Base-by-base conservation (phyloP, 768 basidiomycete genomes). In the Russula dissimulans region DNA sequence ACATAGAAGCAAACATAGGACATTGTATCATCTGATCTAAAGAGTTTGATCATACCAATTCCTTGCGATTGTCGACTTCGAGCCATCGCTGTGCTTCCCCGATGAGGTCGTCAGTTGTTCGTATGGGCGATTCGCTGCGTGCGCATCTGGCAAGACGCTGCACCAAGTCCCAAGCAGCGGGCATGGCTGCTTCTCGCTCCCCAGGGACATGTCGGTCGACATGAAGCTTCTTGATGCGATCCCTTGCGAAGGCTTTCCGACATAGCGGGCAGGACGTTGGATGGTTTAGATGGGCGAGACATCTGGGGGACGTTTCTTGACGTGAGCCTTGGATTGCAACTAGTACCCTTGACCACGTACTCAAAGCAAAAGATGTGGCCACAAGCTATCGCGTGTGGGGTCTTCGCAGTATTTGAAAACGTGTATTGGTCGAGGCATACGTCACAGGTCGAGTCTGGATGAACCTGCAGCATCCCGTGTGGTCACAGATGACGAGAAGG, bases 331-430 rank as follows among this genome's bases (percentile, higher is more conserved):
- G 9, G 39, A 11, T 15, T 26, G 38, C 26, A 26, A 26, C 26
- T 44, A 26, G 22, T 26, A 10, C 22, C 36, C 49, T 51, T 43
- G 44, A 9, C 32, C 50, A 78, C 85, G 69, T 68, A 87, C 87
- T 74, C 70, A 68, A 76, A 75, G 69, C 87, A 89, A 75, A 89
- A 89, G 41, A 87, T 79, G 71, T 89, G 86, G 42, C 88, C 88
- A 67, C 88, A 91, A 34, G 83, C 79, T 63, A 90, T 88, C 12
- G 81, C 84, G 70, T 86, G 81, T 5, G 87, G 87, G 49, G 79
- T 75, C 67, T 78, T 78, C 44, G 74, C 71, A 42, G 76, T 70
- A 29, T 75, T 75, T 43, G 79, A 74, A 73, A 80, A 82, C 45
- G 77, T 71, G 69, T 87, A 87, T 31, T 75, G 72, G 57, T 86